A percentile compares a stretch with the other conserved stretches of the same genome.
phyloP scores from a whole-genome alignment of 805 yeast genomes.

The Barnettozyma salicaria region DNA sequence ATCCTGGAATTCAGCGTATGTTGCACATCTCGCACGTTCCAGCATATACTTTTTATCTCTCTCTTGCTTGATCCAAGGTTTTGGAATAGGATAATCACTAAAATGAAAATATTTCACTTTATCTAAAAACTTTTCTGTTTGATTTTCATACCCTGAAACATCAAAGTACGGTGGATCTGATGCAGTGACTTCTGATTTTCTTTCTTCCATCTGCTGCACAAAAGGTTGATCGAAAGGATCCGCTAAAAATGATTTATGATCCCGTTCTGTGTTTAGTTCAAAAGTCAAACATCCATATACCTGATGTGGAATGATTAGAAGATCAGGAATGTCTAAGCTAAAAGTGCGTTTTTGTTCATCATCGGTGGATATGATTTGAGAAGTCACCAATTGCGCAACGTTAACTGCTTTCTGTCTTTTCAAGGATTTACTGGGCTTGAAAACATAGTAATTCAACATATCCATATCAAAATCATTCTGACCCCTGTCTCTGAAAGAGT shows the following conservation, averaged over 20 bases:
- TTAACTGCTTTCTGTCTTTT: slow-evolving; percentile 11
- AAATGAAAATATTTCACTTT: slow-evolving; percentile 49
- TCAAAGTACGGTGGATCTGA: slow-evolving; percentile 19
- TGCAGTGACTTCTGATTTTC: slow-evolving; percentile 3
- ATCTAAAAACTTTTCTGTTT: slow-evolving; percentile 16
- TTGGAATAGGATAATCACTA: slow-evolving; percentile 59
- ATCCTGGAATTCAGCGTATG: slow-evolving; percentile 10
- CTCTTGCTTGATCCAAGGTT: slow-evolving; percentile 48
- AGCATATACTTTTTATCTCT: slow-evolving; percentile 13
- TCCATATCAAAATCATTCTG: slow-evolving; percentile 49
- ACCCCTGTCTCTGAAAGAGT: slow-evolving; percentile 25
- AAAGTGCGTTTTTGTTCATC: neutral
- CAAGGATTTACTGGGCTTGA: slow-evolving; percentile 20
- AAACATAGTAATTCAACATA: slow-evolving; percentile 37
- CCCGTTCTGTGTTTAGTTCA: slow-evolving; percentile 33
- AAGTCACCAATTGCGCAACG: slow-evolving; percentile 15
- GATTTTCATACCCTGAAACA: slow-evolving; percentile 9
- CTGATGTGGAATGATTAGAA: slow-evolving; percentile 43
- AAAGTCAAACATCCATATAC: slow-evolving; percentile 46
- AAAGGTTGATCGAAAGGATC: slow-evolving; percentile 33
- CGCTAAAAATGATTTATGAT: slow-evolving; percentile 37
- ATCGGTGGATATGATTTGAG: slow-evolving; percentile 10
- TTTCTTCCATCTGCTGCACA: too few species aligned
- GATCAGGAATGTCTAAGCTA: slow-evolving; percentile 19
- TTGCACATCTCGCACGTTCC: slow-evolving; percentile 16